Conservation (phyloP, 441 rosid species). For the Populus hybrid region DNA sequence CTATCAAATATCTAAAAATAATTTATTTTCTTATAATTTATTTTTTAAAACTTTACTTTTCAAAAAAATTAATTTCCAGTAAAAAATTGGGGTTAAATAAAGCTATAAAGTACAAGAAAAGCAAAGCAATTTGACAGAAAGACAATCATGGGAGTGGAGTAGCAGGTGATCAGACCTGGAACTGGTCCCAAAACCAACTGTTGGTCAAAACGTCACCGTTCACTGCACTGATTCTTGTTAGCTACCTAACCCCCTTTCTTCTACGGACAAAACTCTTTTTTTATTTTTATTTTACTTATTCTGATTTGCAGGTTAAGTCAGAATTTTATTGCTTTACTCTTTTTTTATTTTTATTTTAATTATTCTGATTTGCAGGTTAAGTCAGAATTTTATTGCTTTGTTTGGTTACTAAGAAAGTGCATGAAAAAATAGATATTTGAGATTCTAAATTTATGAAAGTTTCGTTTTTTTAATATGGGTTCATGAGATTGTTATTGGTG, state of each 20-base stretch:
- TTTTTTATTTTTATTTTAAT: too few relatives aligned
- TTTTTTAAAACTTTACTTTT: too few relatives aligned
- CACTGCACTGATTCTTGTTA: slow-evolving; percentile 91
- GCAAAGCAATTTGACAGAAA: too few relatives aligned
- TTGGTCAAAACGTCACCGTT: slow-evolving; percentile 83
- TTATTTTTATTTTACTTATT: too few relatives aligned
- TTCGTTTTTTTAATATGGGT: neutral
- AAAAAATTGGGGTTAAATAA: too few relatives aligned
- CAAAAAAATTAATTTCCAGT: too few relatives aligned
- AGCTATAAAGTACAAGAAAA: neutral
- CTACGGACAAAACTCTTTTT: neutral
- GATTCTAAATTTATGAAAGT: neutral
- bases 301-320: too few relatives aligned
- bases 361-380: neutral
- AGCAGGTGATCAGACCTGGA: slow-evolving; percentile 69
- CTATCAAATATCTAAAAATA: too few relatives aligned
- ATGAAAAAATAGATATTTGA: neutral
- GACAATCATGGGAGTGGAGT: slow-evolving; percentile 66
- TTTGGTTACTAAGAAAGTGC: neutral
- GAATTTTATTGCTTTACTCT: too few relatives aligned
- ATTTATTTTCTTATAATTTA: too few relatives aligned
- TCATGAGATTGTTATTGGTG: too few relatives aligned
- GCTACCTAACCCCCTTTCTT: neutral
- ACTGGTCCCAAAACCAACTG: slow-evolving; percentile 67
- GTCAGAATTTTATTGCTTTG: neutral